Percentiles rank a stretch among this genome's conserved stretches.
phyloP scores from a whole-genome alignment of 106 monocot species.

The Allium sativum region DNA sequence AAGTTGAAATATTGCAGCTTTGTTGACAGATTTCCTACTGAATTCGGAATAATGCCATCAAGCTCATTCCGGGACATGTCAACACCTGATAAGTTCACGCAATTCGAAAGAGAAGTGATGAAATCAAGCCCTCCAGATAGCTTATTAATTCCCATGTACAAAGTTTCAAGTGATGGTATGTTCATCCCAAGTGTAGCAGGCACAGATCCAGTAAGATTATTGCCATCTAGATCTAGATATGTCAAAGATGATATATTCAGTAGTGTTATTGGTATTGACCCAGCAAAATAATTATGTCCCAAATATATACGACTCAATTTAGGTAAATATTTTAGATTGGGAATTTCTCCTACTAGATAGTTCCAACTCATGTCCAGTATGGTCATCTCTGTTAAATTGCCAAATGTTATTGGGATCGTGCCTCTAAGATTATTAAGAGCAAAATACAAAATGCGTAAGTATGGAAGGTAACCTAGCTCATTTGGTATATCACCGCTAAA shows the following conservation, averaged over 20 bases:
- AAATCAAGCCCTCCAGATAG: neutral
- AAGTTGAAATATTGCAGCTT: neutral
- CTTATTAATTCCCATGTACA: neutral
- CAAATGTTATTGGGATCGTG: neutral
- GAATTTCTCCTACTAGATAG: neutral
- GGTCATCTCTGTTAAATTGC: slow-evolving; percentile 1
- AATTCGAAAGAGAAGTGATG: neutral
- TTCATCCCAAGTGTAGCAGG: neutral
- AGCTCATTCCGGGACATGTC: neutral
- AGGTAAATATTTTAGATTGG: neutral
- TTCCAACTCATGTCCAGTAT: neutral
- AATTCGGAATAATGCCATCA: neutral
- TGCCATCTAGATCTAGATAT: neutral
- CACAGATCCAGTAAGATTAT: slow-evolving; percentile 5
- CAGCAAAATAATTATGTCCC: neutral
- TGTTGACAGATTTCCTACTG: slow-evolving; percentile 7
- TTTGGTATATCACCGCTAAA: slow-evolving; percentile 6
- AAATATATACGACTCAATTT: neutral
- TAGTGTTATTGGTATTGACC: slow-evolving; percentile 3
- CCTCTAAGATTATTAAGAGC: neutral
- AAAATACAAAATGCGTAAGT: neutral
- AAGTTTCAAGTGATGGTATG: neutral
- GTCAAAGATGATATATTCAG: neutral
- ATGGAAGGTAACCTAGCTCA: neutral
- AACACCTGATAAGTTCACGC: neutral